Base-by-base conservation (phyloP, 345 rosid genomes). In the Ceriops tagal region DNA sequence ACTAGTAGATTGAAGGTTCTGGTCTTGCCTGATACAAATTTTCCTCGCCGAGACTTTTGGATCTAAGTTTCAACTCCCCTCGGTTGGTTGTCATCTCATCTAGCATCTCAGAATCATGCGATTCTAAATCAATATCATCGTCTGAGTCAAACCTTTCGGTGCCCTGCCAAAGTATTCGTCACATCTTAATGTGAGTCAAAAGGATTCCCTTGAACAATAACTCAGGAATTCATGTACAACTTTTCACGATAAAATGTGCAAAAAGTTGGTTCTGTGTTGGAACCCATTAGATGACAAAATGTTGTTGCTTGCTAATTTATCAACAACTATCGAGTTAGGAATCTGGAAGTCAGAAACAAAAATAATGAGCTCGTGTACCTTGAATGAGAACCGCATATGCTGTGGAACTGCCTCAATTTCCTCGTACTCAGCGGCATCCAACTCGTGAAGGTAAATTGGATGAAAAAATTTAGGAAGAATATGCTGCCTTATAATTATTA, bases 361-460 rank as follows among this genome's bases (percentile, higher is more conserved):
- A 43, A 13, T 13, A 43, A 43, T 13, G 49, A 43, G 49, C 49
- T 43, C 19, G 0, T 10, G 2, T 53, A 71, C 75, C 63, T 13
- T 43, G 47, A 28, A 47, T n/a, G 68, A 55, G 56, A 71, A 5
- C n/a, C 63, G 57, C 5, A 5, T 26, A 7, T 53, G 69, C 35
- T 10, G 20, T 18, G 63, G 57, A 58, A 66, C 74, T 46, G 79
- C 85, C 8, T 69, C 78, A 20, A 84, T 67, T 73, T 88, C 87
- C 70, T 86, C 93, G 28, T 88, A 86, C 58, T 83, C 93, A 16
- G 86, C 82, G n/a, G 86, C 89, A 72, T 86, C 92, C 66, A 88
- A 56, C 69, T 82, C 83, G 9, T 71, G 84, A 62, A 88, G 88
- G 64, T 83, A 11, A 56, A 58, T 55, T 0, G 73, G 76, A 24